phyloP scores from a whole-genome alignment of 805 yeast species.

The Jamesozyma spencerorum region DNA sequence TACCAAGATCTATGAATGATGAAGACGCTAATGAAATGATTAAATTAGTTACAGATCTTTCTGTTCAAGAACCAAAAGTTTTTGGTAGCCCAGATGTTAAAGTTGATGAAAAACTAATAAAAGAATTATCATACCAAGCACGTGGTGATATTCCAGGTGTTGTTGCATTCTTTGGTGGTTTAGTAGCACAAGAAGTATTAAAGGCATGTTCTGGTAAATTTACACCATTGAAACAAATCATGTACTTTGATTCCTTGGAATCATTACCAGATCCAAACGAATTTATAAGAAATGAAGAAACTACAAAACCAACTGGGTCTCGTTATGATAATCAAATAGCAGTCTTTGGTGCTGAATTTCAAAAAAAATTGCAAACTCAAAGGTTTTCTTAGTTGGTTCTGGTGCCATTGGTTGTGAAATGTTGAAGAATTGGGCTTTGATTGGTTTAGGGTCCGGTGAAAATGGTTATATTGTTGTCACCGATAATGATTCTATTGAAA shows the following conservation, averaged over 20 bases:
- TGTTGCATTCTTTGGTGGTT: slow-evolving; percentile 85
- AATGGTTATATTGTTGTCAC: slow-evolving; percentile 78
- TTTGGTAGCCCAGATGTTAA: slow-evolving; percentile 46
- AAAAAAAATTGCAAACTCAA: slow-evolving; percentile 65
- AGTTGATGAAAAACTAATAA: slow-evolving; percentile 56
- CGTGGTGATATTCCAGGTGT: slow-evolving; percentile 87
- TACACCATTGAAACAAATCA: slow-evolving; percentile 83
- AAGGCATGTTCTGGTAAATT: slow-evolving; percentile 94
- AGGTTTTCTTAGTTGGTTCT: slow-evolving; percentile 86
- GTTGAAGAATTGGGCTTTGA: slow-evolving; percentile 95
- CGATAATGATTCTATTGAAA: slow-evolving; percentile 87
- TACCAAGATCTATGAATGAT: slow-evolving; percentile 70
- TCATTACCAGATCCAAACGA: slow-evolving; percentile 59
- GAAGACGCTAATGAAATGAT: slow-evolving; percentile 66
- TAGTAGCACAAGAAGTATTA: slow-evolving; percentile 92
- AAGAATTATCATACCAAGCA: slow-evolving; percentile 73
- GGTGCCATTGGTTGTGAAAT: slow-evolving; percentile 99
- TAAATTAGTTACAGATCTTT: slow-evolving; percentile 49
- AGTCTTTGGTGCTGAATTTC: slow-evolving; percentile 76
- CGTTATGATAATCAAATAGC: slow-evolving; percentile 96
- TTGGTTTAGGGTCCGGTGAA: slow-evolving; percentile 91
- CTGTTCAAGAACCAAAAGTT: slow-evolving; percentile 42
- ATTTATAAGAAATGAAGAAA: slow-evolving; percentile 56
- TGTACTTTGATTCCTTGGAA: slow-evolving; percentile 91
- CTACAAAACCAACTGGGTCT: slow-evolving; percentile 64